Evolutionary conservation across 1,284 basidiomycete genomes (phyloP).

Genomic region (Fomitopsis palustris): DNA sequence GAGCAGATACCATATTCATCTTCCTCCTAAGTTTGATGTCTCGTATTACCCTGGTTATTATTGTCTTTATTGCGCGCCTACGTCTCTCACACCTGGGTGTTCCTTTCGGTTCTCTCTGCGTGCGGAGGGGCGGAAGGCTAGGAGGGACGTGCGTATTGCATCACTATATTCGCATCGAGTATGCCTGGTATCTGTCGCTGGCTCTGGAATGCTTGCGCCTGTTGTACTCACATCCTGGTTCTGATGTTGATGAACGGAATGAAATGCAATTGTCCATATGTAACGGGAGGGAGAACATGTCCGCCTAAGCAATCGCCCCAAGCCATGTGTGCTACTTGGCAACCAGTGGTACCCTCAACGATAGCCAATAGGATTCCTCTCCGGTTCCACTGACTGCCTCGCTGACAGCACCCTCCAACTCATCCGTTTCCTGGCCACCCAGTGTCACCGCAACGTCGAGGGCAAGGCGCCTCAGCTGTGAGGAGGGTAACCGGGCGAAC

Average conservation of each 20-base stretch:
- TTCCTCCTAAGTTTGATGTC: conserved; percentile 1
- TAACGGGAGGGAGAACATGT: background rate
- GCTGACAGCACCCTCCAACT: conserved; percentile 35
- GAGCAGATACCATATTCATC: background rate
- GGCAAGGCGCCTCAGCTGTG: conserved; percentile 37
- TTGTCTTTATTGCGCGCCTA: conserved; percentile 11
- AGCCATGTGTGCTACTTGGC: background rate
- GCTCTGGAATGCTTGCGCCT: conserved; percentile 12
- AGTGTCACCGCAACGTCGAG: conserved; percentile 43
- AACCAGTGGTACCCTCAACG: conserved; percentile 6
- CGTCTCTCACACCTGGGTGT: conserved; percentile 23
- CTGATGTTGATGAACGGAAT: conserved; percentile 4
- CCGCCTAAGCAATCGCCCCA: background rate
- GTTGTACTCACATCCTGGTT: conserved; percentile 10
- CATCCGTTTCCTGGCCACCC: conserved; percentile 10
- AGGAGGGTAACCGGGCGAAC: conserved; percentile 56
- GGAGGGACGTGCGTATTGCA: conserved; percentile 17
- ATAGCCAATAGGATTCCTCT: conserved; percentile 39
- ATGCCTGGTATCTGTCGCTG: conserved; percentile 11
- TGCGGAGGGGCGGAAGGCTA: conserved; percentile 22
- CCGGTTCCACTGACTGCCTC: conserved; percentile 40
- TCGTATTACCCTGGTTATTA: conserved; percentile 5
- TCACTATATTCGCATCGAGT: conserved; percentile 11
- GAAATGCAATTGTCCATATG: background rate
- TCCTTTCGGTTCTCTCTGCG: conserved; percentile 17